Base-by-base conservation (phyloP, 2,329 filamentous ascomycete species). In the Sporothrix phasma region DNA sequence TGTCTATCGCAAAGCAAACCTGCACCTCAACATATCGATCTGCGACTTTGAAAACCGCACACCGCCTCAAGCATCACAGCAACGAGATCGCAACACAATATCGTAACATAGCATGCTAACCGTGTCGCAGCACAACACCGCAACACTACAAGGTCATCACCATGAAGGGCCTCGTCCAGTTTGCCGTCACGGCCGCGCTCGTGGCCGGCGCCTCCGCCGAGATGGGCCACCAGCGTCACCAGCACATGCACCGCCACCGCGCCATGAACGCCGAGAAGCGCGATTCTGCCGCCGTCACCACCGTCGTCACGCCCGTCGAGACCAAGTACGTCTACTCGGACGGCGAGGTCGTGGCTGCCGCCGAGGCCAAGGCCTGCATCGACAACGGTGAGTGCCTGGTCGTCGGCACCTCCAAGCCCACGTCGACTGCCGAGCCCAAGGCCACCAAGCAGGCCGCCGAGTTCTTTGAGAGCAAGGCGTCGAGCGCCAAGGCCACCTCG, bases 301-400 rank as follows among this genome's bases (percentile, higher is more conserved):
- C 84, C 62, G 80, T 82, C 63, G 81, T 86, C 60, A 78, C 81
- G 47, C 81, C 86, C 37, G 86, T 84, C 61, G 82, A 86, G 69
- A 84, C 87, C 64, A 82, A 88, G 64, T 97, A 92, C 76, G 81
- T 73, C 29, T 68, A 88, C 73, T 78, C 92, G 62, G 84, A 88
- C 66, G 88, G 87, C 66, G 70, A 85, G 71, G 67, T 77, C 39
- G 81, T 96, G 69, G 78, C 79, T 62, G 76, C 82, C 66, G 75
- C 82, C 0, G 82, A 91, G 66, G 91, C 91, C 62, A 81, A 88
- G 76, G 73, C 83, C 63, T 90, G 91, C 68, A 81, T 97, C 69
- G 77, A 81, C 64, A 82, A 87, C 67, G 89, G 91, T 61, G 82
- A 84, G 54, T 94, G 85, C 78, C 79, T 88, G 54, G 78, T 89